Evolutionary conservation across 169 alveolate genomes (phyloP), one percentile per base, ranked within the genome.

Genomic region (Babesia caballi): DNA sequence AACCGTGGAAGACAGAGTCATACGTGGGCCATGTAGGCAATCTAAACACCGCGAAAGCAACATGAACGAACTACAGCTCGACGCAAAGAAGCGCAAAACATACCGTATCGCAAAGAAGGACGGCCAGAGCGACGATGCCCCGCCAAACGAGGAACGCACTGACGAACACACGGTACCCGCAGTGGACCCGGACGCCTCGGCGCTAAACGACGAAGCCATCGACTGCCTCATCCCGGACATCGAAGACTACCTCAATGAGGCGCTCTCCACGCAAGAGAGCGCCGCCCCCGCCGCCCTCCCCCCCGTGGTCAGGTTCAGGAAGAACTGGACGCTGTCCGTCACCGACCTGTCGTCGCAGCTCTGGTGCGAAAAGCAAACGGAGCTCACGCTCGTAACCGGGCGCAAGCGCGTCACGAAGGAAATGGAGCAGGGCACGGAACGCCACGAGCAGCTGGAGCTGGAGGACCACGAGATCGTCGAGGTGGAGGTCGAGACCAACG

Each of bases 351-450:
- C 93, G 11, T 73, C 91, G 41, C 94, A 89, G 32, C 49, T 89
- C 33, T 89, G 94, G 94, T 89, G 94, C 58, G 94, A 89, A 61
- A 89, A 83, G 60, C 91, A 86, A 71, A 52, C 86, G n/a, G 92
- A 86, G 51, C 72, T 75, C 68, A 78, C 80, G 27, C 82, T 89
- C 35, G 69, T 85, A 8, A 89, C 94, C 8, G 94, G 94, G 6
- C 52, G 84, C 52, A 85, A 59, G 46, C 60, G 89, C 59, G 92
- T 81, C 41, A 89, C 94, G 9, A 86, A 85, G 63, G 94, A 84
- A 28, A 89, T 89, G 94, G 49, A 77, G 40, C 66, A 69, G 57
- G 94, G 94, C 32, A 86, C 66, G 35, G 88, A 85, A 52, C 70
- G 94, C 59, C 94, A 89, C 54, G 93, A 85, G 71, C 84, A 77